phyloP scores from a whole-genome alignment of 2,329 filamentous ascomycete species.

The Fusarium begoniae region DNA sequence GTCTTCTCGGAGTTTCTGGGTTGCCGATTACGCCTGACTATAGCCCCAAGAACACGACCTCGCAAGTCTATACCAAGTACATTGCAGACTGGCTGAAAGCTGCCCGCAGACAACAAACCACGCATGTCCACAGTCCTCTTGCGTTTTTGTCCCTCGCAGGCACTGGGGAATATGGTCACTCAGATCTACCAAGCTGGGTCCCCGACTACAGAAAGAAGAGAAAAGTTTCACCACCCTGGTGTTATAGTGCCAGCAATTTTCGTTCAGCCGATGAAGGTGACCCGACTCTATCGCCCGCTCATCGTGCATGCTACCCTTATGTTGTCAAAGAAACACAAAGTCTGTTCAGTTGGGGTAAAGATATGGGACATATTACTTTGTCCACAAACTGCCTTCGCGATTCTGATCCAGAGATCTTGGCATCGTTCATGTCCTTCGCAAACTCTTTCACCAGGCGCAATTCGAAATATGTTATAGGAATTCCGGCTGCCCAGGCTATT shows the following conservation, averaged over 20 bases:
- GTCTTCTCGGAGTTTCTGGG: slow-evolving; percentile 10
- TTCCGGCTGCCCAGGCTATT: background rate
- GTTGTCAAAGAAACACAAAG: background rate
- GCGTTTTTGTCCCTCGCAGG: slow-evolving; percentile 4
- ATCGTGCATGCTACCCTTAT: background rate
- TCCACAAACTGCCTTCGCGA: background rate
- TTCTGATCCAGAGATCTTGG: background rate
- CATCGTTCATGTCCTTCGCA: slow-evolving; percentile 4
- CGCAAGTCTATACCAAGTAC: slow-evolving; percentile 3
- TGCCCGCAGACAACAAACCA: background rate
- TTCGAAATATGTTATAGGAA: background rate
- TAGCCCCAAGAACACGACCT: background rate
- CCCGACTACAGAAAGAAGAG: background rate
- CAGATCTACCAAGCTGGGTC: slow-evolving; percentile 6
- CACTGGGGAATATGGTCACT: background rate
- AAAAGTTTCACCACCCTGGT: background rate
- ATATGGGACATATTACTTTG: background rate
- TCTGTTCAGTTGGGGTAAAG: background rate
- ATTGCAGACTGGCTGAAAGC: background rate
- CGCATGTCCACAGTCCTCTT: background rate
- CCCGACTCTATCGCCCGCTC: background rate
- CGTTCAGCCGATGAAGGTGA: background rate
- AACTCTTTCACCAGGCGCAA: slow-evolving; percentile 1
- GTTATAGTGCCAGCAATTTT: background rate
- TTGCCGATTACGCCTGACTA: slow-evolving; percentile 4